Evolutionary conservation across 1,284 basidiomycete species (phyloP).

Genomic region (Puccinia novopanici): DNA sequence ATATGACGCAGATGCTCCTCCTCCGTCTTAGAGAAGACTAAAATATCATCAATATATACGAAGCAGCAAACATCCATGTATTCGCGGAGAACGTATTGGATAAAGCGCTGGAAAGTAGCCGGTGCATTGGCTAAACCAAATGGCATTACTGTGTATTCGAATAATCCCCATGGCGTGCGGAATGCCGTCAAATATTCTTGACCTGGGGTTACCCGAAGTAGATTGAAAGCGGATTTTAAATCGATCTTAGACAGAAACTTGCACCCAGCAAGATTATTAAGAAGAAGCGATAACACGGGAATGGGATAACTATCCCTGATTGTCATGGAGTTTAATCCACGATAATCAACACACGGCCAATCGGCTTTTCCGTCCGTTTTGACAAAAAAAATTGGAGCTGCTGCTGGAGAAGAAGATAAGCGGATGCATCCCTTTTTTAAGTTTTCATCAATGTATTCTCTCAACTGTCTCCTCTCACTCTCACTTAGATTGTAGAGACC

Average conservation of each 20-base stretch:
- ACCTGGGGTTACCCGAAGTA: conserved; percentile 55
- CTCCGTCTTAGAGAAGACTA: conserved; percentile 61
- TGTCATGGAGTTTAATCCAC: conserved; percentile 10
- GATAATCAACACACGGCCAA: conserved; percentile 20
- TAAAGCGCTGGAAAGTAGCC: conserved; percentile 47
- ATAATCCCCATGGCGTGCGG: conserved; percentile 60
- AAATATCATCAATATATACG: conserved; percentile 52
- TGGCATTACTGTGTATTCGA: conserved; percentile 61
- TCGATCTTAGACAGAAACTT: too few species aligned
- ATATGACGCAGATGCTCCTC: conserved; percentile 54
- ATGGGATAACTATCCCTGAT: neutral
- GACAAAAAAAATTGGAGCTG: too few species aligned
- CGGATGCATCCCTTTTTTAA: conserved; percentile 31
- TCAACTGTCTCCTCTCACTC: neutral
- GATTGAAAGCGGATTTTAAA: too few species aligned
- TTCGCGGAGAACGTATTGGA: neutral
- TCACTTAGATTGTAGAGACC: too few species aligned
- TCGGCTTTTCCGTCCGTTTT: neutral
- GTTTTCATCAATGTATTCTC: conserved; percentile 5
- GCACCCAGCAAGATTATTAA: too few species aligned
- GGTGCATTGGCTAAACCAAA: conserved; percentile 62
- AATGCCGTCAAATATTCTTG: conserved; percentile 61
- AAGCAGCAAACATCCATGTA: conserved; percentile 9
- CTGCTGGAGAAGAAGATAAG: conserved; percentile 8
- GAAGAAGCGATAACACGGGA: too few species aligned